Percentiles rank a stretch among this genome's conserved stretches.
Evolutionary conservation across 805 yeast genomes (phyloP).

Genomic region (Teunomyces tritomae): DNA sequence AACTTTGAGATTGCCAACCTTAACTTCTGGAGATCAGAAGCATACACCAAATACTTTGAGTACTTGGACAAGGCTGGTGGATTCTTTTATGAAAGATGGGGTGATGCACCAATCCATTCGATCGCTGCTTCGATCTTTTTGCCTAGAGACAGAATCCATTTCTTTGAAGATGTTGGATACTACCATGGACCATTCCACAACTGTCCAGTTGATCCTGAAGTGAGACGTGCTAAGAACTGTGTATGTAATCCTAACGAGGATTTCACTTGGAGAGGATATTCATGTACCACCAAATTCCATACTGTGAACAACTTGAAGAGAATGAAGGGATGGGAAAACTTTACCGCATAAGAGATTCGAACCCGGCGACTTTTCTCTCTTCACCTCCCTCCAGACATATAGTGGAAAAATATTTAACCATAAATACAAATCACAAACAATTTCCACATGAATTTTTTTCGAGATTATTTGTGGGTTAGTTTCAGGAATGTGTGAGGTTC

Average conservation of each 20-base stretch:
- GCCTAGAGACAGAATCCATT: slow-evolving; percentile 65
- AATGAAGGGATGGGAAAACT: slow-evolving; percentile 71
- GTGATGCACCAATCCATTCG: slow-evolving; percentile 91
- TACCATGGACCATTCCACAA: slow-evolving; percentile 77
- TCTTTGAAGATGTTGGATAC: slow-evolving; percentile 84
- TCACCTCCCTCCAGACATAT: not conserved
- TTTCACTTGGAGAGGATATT: slow-evolving; percentile 73
- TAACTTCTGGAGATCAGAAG: slow-evolving; percentile 71
- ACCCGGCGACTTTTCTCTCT: not conserved
- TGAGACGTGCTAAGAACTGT: slow-evolving; percentile 64
- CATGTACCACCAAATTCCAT: slow-evolving; percentile 67
- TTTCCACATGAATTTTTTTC: too few relatives aligned
- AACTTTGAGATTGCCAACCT: slow-evolving; percentile 81
- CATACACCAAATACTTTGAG: slow-evolving; percentile 69
- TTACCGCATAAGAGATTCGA: slow-evolving; percentile 31
- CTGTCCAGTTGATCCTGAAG: slow-evolving; percentile 68
- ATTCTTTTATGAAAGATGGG: slow-evolving; percentile 93
- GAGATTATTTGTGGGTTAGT: not conserved
- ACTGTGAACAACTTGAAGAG: slow-evolving; percentile 53
- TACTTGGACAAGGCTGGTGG: slow-evolving; percentile 79
- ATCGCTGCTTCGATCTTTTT: slow-evolving; percentile 80
- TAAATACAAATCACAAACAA: too few relatives aligned
- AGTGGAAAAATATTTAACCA: too few relatives aligned
- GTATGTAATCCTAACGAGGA: slow-evolving; percentile 70
- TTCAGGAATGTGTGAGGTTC: not conserved